Conservation (phyloP, 2,329 filamentous ascomycete species). For the Ambrosiella cleistominuta region DNA sequence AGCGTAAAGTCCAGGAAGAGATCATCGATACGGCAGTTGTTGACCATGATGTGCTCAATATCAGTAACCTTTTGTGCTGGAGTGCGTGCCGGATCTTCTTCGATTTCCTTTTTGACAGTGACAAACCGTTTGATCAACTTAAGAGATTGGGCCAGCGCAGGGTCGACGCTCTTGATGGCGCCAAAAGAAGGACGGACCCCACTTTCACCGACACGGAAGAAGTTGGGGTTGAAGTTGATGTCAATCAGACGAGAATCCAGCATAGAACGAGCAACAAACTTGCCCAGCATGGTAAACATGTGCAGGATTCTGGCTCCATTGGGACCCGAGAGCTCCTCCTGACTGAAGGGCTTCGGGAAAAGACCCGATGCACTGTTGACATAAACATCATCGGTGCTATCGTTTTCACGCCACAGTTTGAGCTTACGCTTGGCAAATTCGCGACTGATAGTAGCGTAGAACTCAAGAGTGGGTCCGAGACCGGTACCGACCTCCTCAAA, state of each 20-base stretch:
- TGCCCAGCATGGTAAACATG: slow-evolving; percentile 83
- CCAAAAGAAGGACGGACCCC: slow-evolving; percentile 68
- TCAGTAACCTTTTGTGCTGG: slow-evolving; percentile 53
- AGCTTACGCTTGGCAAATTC: slow-evolving; percentile 96
- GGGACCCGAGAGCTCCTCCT: slow-evolving; percentile 53
- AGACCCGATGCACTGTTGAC: slow-evolving; percentile 70
- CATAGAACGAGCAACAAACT: slow-evolving; percentile 96
- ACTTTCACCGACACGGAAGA: slow-evolving; percentile 78
- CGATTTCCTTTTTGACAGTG: slow-evolving; percentile 63
- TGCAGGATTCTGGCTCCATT: slow-evolving; percentile 77
- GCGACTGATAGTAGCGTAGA: slow-evolving; percentile 92
- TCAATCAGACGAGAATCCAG: slow-evolving; percentile 96
- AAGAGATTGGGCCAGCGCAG: slow-evolving; percentile 68
- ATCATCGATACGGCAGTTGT: slow-evolving; percentile 67
- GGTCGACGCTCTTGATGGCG: slow-evolving; percentile 76
- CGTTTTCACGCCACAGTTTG: slow-evolving; percentile 88
- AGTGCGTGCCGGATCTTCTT: slow-evolving; percentile 49
- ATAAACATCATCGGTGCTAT: slow-evolving; percentile 53
- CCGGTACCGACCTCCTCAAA: slow-evolving; percentile 97
- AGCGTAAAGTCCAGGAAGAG: slow-evolving; percentile 86
- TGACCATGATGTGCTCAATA: slow-evolving; percentile 52
- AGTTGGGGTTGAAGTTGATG: slow-evolving; percentile 89
- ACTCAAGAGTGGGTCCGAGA: slow-evolving; percentile 85
- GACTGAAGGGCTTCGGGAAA: slow-evolving; percentile 80
- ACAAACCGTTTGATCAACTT: slow-evolving; percentile 77